These are phyloP conservation scores for Eruca vesicaria DNA, from an alignment of 441 rosid genomes.

Conservation along the genomic window DNA sequence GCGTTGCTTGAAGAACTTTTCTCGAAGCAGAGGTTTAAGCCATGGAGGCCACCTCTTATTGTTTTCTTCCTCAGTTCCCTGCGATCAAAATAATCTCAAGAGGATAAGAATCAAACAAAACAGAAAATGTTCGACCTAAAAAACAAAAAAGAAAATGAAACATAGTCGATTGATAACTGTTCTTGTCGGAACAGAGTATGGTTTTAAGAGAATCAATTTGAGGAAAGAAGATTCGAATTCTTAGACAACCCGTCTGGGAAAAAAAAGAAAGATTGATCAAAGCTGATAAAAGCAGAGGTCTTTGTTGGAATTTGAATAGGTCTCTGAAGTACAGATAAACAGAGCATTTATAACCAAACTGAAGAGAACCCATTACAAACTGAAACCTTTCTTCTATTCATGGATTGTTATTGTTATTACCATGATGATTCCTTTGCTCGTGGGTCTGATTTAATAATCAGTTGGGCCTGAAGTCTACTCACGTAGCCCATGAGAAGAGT, in stretches of 20 bases:
- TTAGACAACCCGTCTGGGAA: neutral
- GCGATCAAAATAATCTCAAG: neutral
- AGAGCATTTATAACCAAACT: conserved; percentile 14
- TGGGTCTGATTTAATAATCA: no score
- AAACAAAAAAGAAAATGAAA: neutral
- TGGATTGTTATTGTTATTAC: neutral
- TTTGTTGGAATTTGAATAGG: neutral
- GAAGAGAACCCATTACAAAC: neutral
- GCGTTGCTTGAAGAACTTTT: conserved; percentile 79
- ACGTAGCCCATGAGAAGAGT: no score
- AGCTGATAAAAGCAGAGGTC: neutral
- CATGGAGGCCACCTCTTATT: conserved; percentile 80
- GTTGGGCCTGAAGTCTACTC: no score
- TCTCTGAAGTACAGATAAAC: conserved; percentile 7
- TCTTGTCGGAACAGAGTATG: neutral
- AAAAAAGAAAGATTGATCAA: neutral
- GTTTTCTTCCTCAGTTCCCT: conserved; percentile 67
- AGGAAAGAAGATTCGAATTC: neutral
- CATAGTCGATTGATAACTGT: neutral
- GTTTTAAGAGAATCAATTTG: neutral
- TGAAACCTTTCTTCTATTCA: neutral
- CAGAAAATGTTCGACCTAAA: no score
- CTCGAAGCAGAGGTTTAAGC: conserved; percentile 73
- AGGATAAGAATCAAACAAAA: neutral
- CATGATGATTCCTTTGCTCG: conserved; percentile 71